Percentiles rank a stretch among this genome's conserved stretches.
phyloP scores from a whole-genome alignment of 768 basidiomycete species.

The Aureoboletus auriporus region DNA sequence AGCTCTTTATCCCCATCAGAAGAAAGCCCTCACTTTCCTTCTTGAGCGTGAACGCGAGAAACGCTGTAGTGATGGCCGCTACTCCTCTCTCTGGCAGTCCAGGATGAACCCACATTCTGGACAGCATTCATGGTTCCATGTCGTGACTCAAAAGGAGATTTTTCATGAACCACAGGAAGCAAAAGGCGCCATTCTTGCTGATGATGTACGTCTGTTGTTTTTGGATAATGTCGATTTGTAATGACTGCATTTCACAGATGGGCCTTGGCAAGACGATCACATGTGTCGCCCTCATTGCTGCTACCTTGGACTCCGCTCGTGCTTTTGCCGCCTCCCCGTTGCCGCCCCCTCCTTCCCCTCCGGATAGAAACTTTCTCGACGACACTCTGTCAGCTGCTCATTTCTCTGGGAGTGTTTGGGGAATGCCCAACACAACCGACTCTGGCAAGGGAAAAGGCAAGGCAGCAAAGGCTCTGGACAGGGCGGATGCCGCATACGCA shows the following conservation, averaged over 20 bases:
- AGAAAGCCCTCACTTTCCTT: slow-evolving; percentile 94
- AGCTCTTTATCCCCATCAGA: slow-evolving; percentile 92
- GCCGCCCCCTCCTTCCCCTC: slow-evolving; percentile 39
- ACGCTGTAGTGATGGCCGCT: slow-evolving; percentile 51
- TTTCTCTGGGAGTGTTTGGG: slow-evolving; percentile 80
- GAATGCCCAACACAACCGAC: slow-evolving; percentile 59
- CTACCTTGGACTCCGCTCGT: slow-evolving; percentile 69
- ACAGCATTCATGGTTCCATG: slow-evolving; percentile 66
- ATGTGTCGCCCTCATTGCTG: slow-evolving; percentile 88
- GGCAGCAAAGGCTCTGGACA: slow-evolving; percentile 63
- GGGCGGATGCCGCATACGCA: slow-evolving; percentile 62
- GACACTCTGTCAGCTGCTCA: slow-evolving; percentile 45
- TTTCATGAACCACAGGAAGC: slow-evolving; percentile 63
- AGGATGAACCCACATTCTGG: slow-evolving; percentile 46
- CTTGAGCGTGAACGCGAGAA: slow-evolving; percentile 81
- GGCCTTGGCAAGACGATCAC: slow-evolving; percentile 97
- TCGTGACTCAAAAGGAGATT: slow-evolving; percentile 79
- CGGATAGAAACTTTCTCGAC: slow-evolving; percentile 31
- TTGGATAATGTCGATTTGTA: slow-evolving; percentile 7
- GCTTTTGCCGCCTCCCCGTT: slow-evolving; percentile 60
- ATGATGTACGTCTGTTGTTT: slow-evolving; percentile 69
- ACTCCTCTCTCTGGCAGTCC: slow-evolving; percentile 70
- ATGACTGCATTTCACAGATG: slow-evolving; percentile 56
- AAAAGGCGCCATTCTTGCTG: slow-evolving; percentile 90
- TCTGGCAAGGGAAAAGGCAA: slow-evolving; percentile 60